These are phyloP conservation scores for Starmerella davenportii DNA, from an alignment of 805 yeast species.

Conservation along the genomic window DNA sequence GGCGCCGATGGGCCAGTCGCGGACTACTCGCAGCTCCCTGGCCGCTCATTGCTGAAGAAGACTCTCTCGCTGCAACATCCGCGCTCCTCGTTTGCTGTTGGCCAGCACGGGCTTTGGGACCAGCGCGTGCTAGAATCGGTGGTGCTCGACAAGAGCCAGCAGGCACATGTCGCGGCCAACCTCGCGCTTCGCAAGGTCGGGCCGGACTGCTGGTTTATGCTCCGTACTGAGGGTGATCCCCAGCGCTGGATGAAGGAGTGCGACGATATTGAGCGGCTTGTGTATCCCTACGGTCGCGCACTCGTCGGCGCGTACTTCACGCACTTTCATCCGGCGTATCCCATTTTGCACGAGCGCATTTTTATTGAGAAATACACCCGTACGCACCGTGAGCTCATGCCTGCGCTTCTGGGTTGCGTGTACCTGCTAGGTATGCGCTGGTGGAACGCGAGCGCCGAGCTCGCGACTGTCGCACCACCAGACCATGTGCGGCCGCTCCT, in stretches of 20 bases:
- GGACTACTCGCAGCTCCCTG: conserved; percentile 47
- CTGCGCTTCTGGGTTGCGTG: conserved; percentile 80
- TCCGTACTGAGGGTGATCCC: conserved; percentile 54
- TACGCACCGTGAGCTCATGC: conserved; percentile 80
- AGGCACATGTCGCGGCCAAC: conserved; percentile 50
- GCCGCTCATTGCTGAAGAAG: conserved; percentile 45
- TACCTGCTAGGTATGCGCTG: conserved; percentile 76
- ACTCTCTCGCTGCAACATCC: conserved; percentile 72
- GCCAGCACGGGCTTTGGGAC: conserved; percentile 77
- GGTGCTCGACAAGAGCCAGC: conserved; percentile 54
- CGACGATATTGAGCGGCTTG: conserved; percentile 65
- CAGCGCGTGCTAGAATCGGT: conserved; percentile 46
- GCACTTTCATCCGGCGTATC: conserved; percentile 78
- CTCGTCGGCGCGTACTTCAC: conserved; percentile 54
- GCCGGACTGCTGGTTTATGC: conserved; percentile 51
- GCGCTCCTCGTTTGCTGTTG: conserved; percentile 72
- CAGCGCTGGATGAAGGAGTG: conserved; percentile 59
- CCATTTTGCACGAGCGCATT: conserved; percentile 77
- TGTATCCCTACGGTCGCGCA: conserved; percentile 83
- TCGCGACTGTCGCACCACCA: conserved; percentile 64
- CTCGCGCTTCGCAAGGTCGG: conserved; percentile 65
- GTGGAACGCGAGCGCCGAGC: conserved; percentile 79
- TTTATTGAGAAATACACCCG: conserved; percentile 79
- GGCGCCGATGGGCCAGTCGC: conserved; percentile 32
- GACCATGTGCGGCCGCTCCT: conserved; percentile 40